A percentile compares a stretch with the other conserved stretches of the same genome.
Evolutionary conservation across 1,284 basidiomycete genomes (phyloP).

Genomic region (Cutaneotrichosporon arboriforme): DNA sequence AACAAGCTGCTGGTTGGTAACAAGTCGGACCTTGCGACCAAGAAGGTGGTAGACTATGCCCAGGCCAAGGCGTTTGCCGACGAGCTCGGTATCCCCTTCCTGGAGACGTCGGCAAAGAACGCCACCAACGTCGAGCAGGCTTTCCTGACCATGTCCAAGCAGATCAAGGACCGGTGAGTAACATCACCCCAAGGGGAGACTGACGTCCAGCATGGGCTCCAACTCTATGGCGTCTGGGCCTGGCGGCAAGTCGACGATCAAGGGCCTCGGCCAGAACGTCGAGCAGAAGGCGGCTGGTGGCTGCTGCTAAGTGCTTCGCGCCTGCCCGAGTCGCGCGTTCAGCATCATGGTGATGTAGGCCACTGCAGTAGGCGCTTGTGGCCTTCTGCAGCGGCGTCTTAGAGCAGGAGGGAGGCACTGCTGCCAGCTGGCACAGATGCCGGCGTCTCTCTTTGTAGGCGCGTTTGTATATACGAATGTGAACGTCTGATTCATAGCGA

Average conservation of each 20-base stretch:
- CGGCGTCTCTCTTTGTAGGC: slow-evolving; percentile 2
- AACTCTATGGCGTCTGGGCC: slow-evolving; percentile 49
- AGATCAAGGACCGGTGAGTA: slow-evolving; percentile 79
- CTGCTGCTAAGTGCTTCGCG: slow-evolving; percentile 59
- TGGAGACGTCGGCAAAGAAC: slow-evolving; percentile 99
- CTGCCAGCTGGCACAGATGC: background rate
- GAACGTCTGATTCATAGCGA: slow-evolving; percentile 19
- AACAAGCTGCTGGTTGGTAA: slow-evolving; percentile 98
- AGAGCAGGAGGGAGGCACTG: slow-evolving; percentile 6
- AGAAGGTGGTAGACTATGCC: slow-evolving; percentile 98
- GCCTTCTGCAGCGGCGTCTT: slow-evolving; percentile 2
- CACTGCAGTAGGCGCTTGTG: too few species aligned
- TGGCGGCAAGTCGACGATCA: slow-evolving; percentile 51
- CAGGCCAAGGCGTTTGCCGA: slow-evolving; percentile 98
- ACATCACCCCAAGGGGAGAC: background rate
- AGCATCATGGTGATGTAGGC: background rate
- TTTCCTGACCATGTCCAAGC: slow-evolving; percentile 98
- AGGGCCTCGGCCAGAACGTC: slow-evolving; percentile 64
- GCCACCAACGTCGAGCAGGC: slow-evolving; percentile 98
- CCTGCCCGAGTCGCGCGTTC: background rate
- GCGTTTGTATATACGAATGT: slow-evolving; percentile 25
- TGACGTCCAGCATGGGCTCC: slow-evolving; percentile 51
- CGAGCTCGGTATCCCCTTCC: slow-evolving; percentile 89
- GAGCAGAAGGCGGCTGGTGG: slow-evolving; percentile 66
- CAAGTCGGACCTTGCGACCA: slow-evolving; percentile 94